These are phyloP conservation scores for Nitzschia inconspicua DNA, from an alignment of 108 stramenopile genomes.

Conservation along the genomic window DNA sequence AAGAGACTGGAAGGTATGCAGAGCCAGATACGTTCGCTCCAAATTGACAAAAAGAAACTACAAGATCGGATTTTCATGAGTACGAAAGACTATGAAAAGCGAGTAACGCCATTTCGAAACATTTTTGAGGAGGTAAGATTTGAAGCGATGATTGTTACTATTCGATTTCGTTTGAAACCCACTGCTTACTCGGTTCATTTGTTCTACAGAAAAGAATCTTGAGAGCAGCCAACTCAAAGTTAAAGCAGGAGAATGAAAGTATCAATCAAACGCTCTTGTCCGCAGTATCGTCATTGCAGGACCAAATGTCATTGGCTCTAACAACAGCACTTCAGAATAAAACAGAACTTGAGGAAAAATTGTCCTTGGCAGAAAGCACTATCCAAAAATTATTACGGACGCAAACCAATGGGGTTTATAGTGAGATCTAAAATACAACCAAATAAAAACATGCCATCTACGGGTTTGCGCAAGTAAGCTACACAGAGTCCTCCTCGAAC, in stretches of 20 bases:
- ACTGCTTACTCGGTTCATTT: background rate
- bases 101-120: slow-evolving; percentile 24
- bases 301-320: slow-evolving; percentile 20
- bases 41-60: background rate
- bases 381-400: background rate
- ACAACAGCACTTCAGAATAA: slow-evolving; percentile 13
- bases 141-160: background rate
- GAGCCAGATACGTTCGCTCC: background rate
- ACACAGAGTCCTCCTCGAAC: slow-evolving; percentile 29
- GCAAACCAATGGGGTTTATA: too few species aligned
- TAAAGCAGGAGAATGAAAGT: slow-evolving; percentile 8
- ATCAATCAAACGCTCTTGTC: slow-evolving; percentile 1
- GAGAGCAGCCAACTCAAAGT: slow-evolving; percentile 2
- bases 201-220: background rate
- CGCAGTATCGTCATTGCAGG: slow-evolving; percentile 5
- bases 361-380: background rate
- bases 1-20: too few species aligned
- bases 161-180: background rate
- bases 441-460: too few species aligned
- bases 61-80: slow-evolving; percentile 10
- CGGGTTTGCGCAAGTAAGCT: too few species aligned
- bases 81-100: slow-evolving; percentile 4
- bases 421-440: too few species aligned
- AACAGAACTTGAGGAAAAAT: slow-evolving; percentile 8
- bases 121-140: slow-evolving; percentile 28